Base-by-base conservation (phyloP, 805 yeast species). In the Lipomyces oligophaga region DNA sequence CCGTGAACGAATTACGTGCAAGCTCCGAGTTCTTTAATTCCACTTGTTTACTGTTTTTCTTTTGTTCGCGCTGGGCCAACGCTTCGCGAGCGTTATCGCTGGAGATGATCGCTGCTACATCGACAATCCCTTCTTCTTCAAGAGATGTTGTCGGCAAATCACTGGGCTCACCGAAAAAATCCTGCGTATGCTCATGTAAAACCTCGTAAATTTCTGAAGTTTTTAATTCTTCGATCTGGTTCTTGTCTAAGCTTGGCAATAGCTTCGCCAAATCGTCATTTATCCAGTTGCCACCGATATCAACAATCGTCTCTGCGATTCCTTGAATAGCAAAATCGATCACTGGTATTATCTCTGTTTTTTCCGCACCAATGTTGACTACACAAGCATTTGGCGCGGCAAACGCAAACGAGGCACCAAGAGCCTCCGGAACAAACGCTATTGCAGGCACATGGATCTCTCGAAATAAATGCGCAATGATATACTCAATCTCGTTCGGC, bases 61-160 rank as follows among this genome's bases (percentile, higher is more conserved):
- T 59, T 58, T 58, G 68, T 55, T 62, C 67, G 50, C 64, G 58
- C 47, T 63, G 54, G 55, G 78, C 85, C 44, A 85, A 63, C 32
- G 83, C 73, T 63, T 84, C 88, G 41, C 84, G 72, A 2, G 88
- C 78, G 52, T 81, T 77, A 11, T 81, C 87, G 52, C 85, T 81
- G 1, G 93, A 78, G 10, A 89, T 93, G 57, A 89, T 79, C 33
- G 88, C 86, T 1, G 96, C 96, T 39, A 90, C 88, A 63, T 90
- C 96, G 31, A 87, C 73, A 3, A 80, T 78, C 43, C 87, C 94
- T 25, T 83, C 90, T 31, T 79, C 86, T 6, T 72, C 75, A 5
- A 25, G 39, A 5, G 52, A 42, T 11, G 43, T 19, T 3, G 45
- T 42, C 33, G 63, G 63, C 4, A 70, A 73, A 38, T 75, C 83